These are phyloP conservation scores for Xylaria sp. DNA, from an alignment of 2,329 filamentous ascomycete genomes.

Conservation along the genomic window DNA sequence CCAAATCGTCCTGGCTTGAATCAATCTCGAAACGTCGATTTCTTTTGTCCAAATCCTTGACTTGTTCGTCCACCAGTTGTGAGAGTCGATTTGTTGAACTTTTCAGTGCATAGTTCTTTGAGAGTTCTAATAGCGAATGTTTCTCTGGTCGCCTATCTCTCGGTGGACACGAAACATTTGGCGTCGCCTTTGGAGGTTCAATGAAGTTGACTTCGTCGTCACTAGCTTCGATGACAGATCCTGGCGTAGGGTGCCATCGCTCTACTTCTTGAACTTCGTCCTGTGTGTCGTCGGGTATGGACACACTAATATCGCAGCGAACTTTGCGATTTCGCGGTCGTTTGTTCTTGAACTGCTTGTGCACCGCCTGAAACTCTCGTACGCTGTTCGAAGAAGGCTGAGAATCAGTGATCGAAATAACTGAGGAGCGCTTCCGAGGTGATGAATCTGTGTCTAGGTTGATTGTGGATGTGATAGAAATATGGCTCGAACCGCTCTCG, in stretches of 20 bases:
- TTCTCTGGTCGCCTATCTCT: background rate
- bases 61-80: constrained; percentile 5
- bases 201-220: constrained; percentile 16
- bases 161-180: background rate
- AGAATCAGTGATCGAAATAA: constrained; percentile 20
- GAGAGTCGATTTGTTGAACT: background rate
- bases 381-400: constrained; percentile 17
- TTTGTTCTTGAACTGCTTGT: constrained; percentile 1
- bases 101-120: background rate
- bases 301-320: background rate
- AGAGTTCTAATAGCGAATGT: background rate
- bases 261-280: background rate
- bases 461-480: too few relatives aligned
- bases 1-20: constrained; percentile 25
- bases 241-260: background rate
- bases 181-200: background rate
- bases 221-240: background rate
- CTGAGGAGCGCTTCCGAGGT: background rate
- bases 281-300: background rate
- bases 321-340: background rate
- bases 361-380: constrained; percentile 13
- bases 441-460: background rate
- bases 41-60: constrained; percentile 16
- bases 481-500: background rate
- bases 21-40: background rate